Evolutionary conservation across 2,329 filamentous ascomycete species (phyloP).

Genomic region (Alternaria hordeiaustralica): DNA sequence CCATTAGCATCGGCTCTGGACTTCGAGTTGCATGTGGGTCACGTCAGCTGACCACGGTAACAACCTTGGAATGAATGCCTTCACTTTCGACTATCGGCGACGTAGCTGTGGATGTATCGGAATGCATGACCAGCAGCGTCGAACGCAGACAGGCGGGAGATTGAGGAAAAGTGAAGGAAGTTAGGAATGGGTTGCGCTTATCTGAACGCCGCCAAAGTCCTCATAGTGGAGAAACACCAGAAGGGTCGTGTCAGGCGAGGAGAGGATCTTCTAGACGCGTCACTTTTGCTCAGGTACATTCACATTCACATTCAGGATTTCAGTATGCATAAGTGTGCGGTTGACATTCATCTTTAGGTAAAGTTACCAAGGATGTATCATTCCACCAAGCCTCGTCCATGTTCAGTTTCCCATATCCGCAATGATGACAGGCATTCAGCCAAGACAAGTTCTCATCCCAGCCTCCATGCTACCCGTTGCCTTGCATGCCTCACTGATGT

Average conservation of each 20-base stretch:
- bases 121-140: rapidly evolving
- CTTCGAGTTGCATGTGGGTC: not conserved
- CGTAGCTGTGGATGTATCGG: not conserved
- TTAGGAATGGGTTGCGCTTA: rapidly evolving
- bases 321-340: not conserved
- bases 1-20: rapidly evolving
- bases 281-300: not conserved
- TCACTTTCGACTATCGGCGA: not conserved
- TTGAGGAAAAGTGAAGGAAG: rapidly evolving
- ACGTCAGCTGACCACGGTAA: not conserved
- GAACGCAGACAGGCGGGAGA: rapidly evolving
- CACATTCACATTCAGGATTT: not conserved
- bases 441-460: not conserved
- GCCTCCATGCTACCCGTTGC: not conserved
- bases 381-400: not conserved
- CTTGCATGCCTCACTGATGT: not conserved
- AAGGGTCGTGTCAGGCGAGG: not conserved
- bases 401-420: not conserved
- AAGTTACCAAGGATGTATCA: not conserved
- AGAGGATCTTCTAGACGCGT: not conserved
- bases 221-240: not conserved
- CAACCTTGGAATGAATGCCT: not conserved
- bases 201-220: not conserved
- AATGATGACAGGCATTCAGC: not conserved
- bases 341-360: not conserved